Base-by-base conservation (phyloP, 1,284 basidiomycete species). In the Testicularia cyperi region DNA sequence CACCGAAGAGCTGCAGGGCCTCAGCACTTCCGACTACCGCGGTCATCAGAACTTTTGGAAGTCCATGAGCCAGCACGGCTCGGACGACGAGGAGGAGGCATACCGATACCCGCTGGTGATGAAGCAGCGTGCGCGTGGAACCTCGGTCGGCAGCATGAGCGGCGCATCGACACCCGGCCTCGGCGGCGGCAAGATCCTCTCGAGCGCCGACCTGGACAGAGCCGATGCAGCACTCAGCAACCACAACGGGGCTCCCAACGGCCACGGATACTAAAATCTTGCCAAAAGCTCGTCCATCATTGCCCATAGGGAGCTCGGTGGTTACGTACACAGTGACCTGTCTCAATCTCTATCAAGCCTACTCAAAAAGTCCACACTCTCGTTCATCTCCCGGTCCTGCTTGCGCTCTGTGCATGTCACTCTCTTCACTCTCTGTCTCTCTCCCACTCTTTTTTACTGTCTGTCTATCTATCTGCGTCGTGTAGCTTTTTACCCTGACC, bases 21-120 rank as follows among this genome's bases (percentile, higher is more conserved):
- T 72, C 32, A 60, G 48, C 48, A 72, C 70, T 19, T 64, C 61
- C 38, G 70, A 72, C 47, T 72, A 72, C 56, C 43, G 48, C 16
- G 69, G 69, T 10, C 49, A 55, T 20, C 54, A 62, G 33, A 48
- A 66, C 25, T 70, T 70, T 52, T 72, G 70, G 70, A 63, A 57
- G 54, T 56, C 66, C 24, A 60, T 72, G 40, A 63, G 61, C 42
- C 58, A 70, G 48, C 48, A 58, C 27, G 66, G 70, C 2, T 64
- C 60, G 9, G 69, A 71, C 32, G 68, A 71, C 45, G 70, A 72
- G 33, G 70, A 72, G 36, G 70, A 62, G 29, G 46, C 39, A 7
- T 66, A 63, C 51, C 38, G 46, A n/a, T 70, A 56, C 38, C 68
- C 70, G 29, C 51, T 72, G 8, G 68, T 68, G 16, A 65, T 72